Base-by-base conservation (phyloP, 2,329 filamentous ascomycete genomes). In the Cladophialophora exuberans region DNA sequence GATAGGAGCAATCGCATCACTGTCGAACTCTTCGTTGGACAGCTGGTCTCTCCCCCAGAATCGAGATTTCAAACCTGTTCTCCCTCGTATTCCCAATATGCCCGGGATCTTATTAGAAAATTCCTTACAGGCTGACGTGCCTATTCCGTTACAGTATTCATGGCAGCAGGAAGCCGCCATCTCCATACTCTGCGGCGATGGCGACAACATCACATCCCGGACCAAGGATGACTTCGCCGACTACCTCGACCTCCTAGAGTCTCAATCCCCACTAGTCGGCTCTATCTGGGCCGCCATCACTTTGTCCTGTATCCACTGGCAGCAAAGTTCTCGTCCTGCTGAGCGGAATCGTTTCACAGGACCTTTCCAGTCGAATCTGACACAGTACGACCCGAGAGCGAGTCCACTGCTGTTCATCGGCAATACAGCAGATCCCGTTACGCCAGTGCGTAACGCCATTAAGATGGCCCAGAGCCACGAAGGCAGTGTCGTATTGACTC, bases 401-500 rank as follows among this genome's bases (percentile, higher is more conserved):
- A 62, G 64, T n/a, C 83, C 83, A 0, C 70, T 86, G 26, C 72
- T 86, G 5, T 81, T 83, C 64, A 69, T 84, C 10, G 79, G 77
- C 30, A 84, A 81, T 62, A 79, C 77, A 0, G 73, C 79, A 11
- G 83, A 86, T 53, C 83, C 84, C 0, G 80, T 86, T 1, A 85
- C 82, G 0, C 82, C 83, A 2, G 67, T 85, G 43, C 55, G 60
- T 17, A 71, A 66, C 49, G 63, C 62, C 17, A 57, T 69, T 28
- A 67, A 67, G 25, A 74, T 75, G 72, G 67, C 71, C 1, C 23
- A 60, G 13, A 59, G 61, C 1, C 81, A 80, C 58, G 69, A 73
- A 0, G 74, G 73, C 1, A 76, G 73, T 13, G 67, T 64, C 2
- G 66, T 81, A 4, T 65, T 82, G 3, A 65, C 74, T 22, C 75